Evolutionary conservation across 805 yeast species (phyloP).

Genomic region (Maudiozyma saulgeensis): DNA sequence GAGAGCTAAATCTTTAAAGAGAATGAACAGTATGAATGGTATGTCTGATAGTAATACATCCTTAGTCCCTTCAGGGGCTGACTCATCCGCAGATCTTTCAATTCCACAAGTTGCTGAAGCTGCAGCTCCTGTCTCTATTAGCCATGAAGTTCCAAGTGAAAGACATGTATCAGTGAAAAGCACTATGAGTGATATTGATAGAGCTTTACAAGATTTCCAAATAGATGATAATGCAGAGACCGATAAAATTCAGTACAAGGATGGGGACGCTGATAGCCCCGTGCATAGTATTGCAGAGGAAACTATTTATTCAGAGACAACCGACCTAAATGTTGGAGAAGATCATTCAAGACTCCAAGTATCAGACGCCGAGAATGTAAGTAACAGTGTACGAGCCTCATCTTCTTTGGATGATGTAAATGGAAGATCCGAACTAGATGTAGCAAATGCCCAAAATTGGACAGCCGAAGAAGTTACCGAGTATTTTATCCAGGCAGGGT

Average conservation of each 20-base stretch:
- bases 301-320: constrained; percentile 13
- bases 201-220: constrained; percentile 56
- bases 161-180: constrained; percentile 37
- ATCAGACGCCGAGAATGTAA: not conserved
- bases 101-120: constrained; percentile 23
- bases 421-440: not conserved
- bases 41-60: not conserved
- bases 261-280: not conserved
- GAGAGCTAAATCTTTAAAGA: constrained; percentile 50
- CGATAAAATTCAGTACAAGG: not conserved
- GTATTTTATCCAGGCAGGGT: constrained; percentile 64
- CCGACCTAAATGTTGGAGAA: constrained; percentile 10
- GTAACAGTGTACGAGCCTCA: not conserved
- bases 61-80: not conserved
- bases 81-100: constrained; percentile 18
- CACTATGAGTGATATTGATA: constrained; percentile 64
- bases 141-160: constrained; percentile 6
- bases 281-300: constrained; percentile 11
- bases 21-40: constrained; percentile 29
- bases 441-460: constrained; percentile 51
- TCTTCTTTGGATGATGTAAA: constrained; percentile 3
- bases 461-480: constrained; percentile 76
- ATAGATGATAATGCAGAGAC: constrained; percentile 16
- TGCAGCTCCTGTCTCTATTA: constrained; percentile 8
- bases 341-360: not conserved